Base-by-base conservation (phyloP, 768 basidiomycete species). In the Rhizopogon vinicolor region DNA sequence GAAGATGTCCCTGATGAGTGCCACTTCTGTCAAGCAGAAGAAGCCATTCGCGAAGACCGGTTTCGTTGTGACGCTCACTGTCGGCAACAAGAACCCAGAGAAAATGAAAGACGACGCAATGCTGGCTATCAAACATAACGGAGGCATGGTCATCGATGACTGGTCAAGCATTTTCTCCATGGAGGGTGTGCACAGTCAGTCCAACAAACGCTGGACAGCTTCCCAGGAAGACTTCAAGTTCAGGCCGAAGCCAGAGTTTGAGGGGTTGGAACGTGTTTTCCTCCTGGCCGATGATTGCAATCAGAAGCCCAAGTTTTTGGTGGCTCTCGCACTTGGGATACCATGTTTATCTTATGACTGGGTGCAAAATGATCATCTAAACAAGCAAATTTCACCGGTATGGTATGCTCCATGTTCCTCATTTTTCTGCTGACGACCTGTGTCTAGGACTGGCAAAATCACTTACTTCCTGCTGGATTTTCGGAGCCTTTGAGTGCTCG, bases 291-390 rank as follows among this genome's bases (percentile, higher is more conserved):
- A 90, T 58, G 80, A 84, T 13, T 66, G 77, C 8, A 82, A 78
- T 60, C 80, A 83, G 54, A 93, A 90, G 60, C 81, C 87, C 9
- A 95, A 94, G 68, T 93, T 81, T 63, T 74, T 96, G 52, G 77
- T 86, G 3, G 89, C 92, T 6, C 78, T 98, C 35, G 92, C 90
- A 0, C 74, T 93, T 41, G 93, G 93, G 10, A 84, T 97, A 51
- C 94, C 94, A 3, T 93, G 91, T 60, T 63, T 97, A 25, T 79
- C 78, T 1, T 66, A 77, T 5, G 70, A 75, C 10, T 93, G 85
- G 81, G 65, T 87, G 31, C 58, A 73, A 35, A 69, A 74, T 25
- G 74, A 10, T 66, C 58, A 62, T 52, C 22, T 60, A 42, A 41
- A 54, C 55, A 40, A 50, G 74, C 72, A 56, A 66, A 74, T 66